phyloP scores from a whole-genome alignment of 2,329 filamentous ascomycete genomes.

The Pseudogymnoascus pannorum region DNA sequence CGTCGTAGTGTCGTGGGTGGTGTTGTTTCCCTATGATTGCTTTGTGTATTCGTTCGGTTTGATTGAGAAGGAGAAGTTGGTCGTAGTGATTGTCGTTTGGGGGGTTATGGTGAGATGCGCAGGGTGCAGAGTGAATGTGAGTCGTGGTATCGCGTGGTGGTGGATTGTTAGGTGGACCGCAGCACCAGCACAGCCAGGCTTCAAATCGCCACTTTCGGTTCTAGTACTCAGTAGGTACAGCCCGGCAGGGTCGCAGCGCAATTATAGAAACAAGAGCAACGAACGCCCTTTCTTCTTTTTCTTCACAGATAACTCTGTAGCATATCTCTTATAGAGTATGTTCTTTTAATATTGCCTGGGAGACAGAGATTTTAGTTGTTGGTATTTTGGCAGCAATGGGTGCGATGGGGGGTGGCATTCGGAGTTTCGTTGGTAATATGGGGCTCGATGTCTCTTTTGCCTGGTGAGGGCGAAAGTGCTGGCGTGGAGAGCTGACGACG shows the following conservation, averaged over 20 bases:
- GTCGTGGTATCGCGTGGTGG: conserved; percentile 9
- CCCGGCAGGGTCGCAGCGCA: background rate
- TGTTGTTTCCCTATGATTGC: conserved; percentile 9
- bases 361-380: background rate
- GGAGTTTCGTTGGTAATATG: background rate
- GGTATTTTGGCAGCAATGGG: background rate
- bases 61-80: background rate
- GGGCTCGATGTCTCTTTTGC: background rate
- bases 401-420: background rate
- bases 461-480: conserved; percentile 9
- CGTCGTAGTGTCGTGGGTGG: background rate
- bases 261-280: background rate
- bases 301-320: background rate
- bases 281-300: background rate
- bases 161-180: conserved; percentile 12
- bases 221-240: background rate
- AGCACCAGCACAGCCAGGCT: conserved; percentile 14
- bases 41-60: background rate
- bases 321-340: background rate
- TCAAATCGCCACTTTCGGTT: conserved; percentile 9
- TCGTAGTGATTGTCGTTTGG: background rate
- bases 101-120: background rate
- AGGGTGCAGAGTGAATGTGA: conserved; percentile 1
- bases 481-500: conserved; percentile 11
- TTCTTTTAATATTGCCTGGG: too few relatives aligned